phyloP scores from a whole-genome alignment of 1,139 yeast genomes.

The Kazachstania sp. region DNA sequence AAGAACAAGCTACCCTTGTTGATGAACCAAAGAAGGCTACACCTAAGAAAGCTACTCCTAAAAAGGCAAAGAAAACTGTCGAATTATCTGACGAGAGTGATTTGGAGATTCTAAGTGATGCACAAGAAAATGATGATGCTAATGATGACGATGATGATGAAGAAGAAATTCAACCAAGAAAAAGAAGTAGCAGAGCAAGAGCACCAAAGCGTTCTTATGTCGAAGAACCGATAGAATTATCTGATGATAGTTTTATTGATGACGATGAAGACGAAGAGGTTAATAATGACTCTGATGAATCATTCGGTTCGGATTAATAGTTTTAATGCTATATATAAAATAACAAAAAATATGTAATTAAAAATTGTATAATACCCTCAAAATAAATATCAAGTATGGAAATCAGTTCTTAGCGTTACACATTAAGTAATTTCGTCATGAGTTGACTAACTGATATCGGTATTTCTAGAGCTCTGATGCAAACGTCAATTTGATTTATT shows the following conservation, averaged over 20 bases:
- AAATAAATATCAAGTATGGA: too few relatives aligned
- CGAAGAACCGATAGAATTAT: constrained; percentile 17
- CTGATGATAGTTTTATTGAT: constrained; percentile 26
- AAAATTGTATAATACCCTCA: background rate
- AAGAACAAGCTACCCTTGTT: constrained; percentile 1
- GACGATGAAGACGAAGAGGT: constrained; percentile 19
- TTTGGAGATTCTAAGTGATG: constrained; percentile 13
- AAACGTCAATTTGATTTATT: too few relatives aligned
- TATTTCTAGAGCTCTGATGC: too few relatives aligned
- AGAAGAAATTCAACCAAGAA: constrained; percentile 15
- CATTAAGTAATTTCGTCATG: too few relatives aligned
- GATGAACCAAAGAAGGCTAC: constrained; percentile 1
- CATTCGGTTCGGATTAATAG: constrained; percentile 21
- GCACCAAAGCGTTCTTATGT: constrained; percentile 19
- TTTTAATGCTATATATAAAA: background rate
- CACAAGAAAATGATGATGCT: constrained; percentile 12
- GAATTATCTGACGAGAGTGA: constrained; percentile 22
- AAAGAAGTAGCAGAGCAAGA: constrained; percentile 25
- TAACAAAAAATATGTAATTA: background rate
- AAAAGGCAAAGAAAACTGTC: constrained; percentile 8
- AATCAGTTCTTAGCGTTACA: too few relatives aligned
- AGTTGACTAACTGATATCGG: too few relatives aligned
- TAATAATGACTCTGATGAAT: constrained; percentile 17
- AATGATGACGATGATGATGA: constrained; percentile 19
- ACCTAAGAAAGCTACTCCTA: constrained; percentile 6